These are phyloP conservation scores for Xylaria sp. DNA, from an alignment of 2,329 filamentous ascomycete genomes.

Conservation along the genomic window DNA sequence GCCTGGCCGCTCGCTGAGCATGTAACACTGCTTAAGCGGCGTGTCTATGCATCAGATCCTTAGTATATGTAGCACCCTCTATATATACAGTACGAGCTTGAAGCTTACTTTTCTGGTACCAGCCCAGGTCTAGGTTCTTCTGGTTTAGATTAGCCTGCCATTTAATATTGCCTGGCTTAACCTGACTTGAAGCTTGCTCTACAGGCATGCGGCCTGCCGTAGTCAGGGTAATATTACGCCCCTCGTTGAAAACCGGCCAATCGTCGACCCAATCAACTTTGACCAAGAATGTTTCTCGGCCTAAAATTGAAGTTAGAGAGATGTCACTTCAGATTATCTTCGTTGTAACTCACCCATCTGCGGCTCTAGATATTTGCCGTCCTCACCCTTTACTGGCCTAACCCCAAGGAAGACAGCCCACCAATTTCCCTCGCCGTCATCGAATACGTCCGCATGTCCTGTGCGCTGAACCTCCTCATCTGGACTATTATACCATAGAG, in stretches of 20 bases:
- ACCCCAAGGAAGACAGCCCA: slow-evolving; percentile 61
- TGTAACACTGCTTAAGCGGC: slow-evolving; percentile 59
- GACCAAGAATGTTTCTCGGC: slow-evolving; percentile 60
- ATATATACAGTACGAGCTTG: not conserved
- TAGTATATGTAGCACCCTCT: not conserved
- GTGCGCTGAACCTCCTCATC: slow-evolving; percentile 62
- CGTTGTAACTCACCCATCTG: slow-evolving; percentile 53
- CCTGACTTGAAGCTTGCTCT: slow-evolving; percentile 30
- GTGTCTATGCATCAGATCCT: slow-evolving; percentile 53
- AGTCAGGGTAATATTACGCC: slow-evolving; percentile 56
- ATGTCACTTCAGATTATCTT: no score
- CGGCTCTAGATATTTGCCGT: slow-evolving; percentile 52
- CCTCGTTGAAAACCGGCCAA: slow-evolving; percentile 63
- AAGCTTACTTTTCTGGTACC: slow-evolving; percentile 54
- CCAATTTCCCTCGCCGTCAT: slow-evolving; percentile 58
- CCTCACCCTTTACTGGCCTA: slow-evolving; percentile 50
- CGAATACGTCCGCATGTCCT: slow-evolving; percentile 61
- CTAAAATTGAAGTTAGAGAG: not conserved
- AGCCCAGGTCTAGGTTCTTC: slow-evolving; percentile 50
- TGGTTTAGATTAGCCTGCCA: slow-evolving; percentile 52
- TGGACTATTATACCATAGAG: slow-evolving; percentile 59
- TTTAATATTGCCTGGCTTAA: slow-evolving; percentile 49
- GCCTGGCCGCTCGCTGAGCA: slow-evolving; percentile 57
- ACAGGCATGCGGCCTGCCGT: slow-evolving; percentile 49
- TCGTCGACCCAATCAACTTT: slow-evolving; percentile 61